Base-by-base conservation (phyloP, 352 stramenopile genomes). In the Saprolegnia diclina region DNA sequence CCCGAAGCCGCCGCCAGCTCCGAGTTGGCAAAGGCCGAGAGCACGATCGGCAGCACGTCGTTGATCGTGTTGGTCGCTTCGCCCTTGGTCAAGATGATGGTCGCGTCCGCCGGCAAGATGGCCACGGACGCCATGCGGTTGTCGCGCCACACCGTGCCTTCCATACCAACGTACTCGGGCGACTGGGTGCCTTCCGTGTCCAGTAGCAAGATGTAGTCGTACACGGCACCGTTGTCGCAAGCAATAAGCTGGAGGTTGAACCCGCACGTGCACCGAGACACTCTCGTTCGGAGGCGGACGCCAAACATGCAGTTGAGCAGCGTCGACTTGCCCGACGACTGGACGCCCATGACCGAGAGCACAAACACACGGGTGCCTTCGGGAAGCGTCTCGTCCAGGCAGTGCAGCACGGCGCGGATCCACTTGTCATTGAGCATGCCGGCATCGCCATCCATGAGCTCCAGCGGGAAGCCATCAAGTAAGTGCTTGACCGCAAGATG, bases 241-340 rank as follows among this genome's bases (percentile, higher is more conserved):
- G n/a, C n/a, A 5, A 54, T 29, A 29, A 54, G 24, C 24, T 54
- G 46, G 46, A 5, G 5, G 24, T 54, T 54, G n/a, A 54, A 2
- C 2, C 46, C 46, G 24, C 46, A 5, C n/a, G 46, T 54, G 46
- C 46, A 54, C 24, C 46, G 46, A 54, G 46, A 2, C 2, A 54
- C 46, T 2, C 46, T 54, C 24, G 46, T 54, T 29, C 46, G 46
- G 24, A 54, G 24, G 46, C 46, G 46, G 24, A 54, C 46, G 24
- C 46, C 46, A 54, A 54, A 54, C 46, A 54, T 54, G 46, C 24
- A 54, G 46, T 54, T 54, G 24, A 54, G 46, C 46, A 54, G 46
- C n/a, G 46, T 54, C n/a, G 46, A 54, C 24, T 54, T 54, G n/a
- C 46, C 46, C 24, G 46, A 54, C n/a, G 46, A 54, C 24, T 54